phyloP scores from a whole-genome alignment of 1,284 basidiomycete genomes.

The Naganishia albida region DNA sequence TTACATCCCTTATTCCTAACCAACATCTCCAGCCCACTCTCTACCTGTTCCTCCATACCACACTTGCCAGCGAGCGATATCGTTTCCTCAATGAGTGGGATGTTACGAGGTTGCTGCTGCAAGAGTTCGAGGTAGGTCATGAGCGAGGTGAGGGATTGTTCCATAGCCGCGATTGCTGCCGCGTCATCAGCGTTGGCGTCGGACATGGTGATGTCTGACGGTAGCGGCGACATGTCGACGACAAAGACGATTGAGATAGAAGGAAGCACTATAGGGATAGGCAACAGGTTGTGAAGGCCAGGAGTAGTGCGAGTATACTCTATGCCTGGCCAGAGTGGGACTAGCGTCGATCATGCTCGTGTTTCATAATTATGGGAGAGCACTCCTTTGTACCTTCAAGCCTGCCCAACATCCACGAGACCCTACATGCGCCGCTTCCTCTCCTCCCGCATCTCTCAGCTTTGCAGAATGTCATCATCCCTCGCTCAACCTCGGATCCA shows the following conservation, averaged over 20 bases:
- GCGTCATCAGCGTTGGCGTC: conserved; percentile 1
- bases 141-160: conserved; percentile 19
- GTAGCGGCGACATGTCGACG: not conserved
- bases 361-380: not conserved
- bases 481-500: conserved; percentile 7
- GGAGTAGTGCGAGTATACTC: not conserved
- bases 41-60: conserved; percentile 31
- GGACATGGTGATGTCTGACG: conserved; percentile 8
- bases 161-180: conserved; percentile 3
- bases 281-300: too few relatives aligned
- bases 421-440: conserved; percentile 1
- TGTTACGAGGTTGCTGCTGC: conserved; percentile 26
- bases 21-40: conserved; percentile 30
- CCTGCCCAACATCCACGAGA: not conserved
- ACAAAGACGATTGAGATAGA: not conserved
- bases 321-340: not conserved
- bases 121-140: conserved; percentile 20
- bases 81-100: conserved; percentile 25
- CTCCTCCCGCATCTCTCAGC: too few relatives aligned
- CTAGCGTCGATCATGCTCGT: not conserved
- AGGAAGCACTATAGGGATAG: too few relatives aligned
- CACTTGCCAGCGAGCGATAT: conserved; percentile 21
- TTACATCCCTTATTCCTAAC: conserved; percentile 18
- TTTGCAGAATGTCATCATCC: not conserved
- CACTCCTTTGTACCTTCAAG: not conserved